Evolutionary conservation across 2,329 filamentous ascomycete species (phyloP), one percentile per base, ranked within the genome.

Genomic region (Cytospora schulzeri): DNA sequence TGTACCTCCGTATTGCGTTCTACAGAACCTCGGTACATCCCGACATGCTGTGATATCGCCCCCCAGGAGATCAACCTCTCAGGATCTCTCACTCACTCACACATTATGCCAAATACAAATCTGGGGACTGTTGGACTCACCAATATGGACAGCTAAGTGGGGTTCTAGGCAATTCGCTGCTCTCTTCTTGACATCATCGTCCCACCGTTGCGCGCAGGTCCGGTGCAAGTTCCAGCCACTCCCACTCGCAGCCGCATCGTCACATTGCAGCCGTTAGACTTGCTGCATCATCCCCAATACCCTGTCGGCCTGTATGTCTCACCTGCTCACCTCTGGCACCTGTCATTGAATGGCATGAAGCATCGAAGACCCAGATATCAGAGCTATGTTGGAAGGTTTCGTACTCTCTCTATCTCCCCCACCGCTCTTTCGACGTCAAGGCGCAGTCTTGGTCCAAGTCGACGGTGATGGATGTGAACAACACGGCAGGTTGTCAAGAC

Each of bases 391-490:
- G 57, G 28, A 35, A 50, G 31, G n/a, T 28, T 14, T 33, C 22
- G 24, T 38, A 22, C 38, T 15, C 29, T 52, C 17, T 24, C n/a
- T 14, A 6, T 35, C n/a, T 55, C 22, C 29, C 15, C 66, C 66
- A 67, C 63, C 63, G 63, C 60, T 55, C 57, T 62, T 67, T 63
- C 57, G 33, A 66, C 63, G 66, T 66, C 63, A 66, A 66, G 60
- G 29, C 54, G 66, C 63, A 66, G 31, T 53, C 45, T 28, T 35
- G 41, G 41, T 54, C 29, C 63, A 66, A 41, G 73, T 73, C 28
- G 69, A 76, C 38, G 69, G 68, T n/a, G 73, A 72, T 31, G 70
- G 68, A 58, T 68, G 69, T 38, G 70, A 71, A 14, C 73, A 75
- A 19, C 8, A 29, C n/a, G 11, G 31, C n/a, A 14, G 28, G 22